These are phyloP conservation scores for Saksenaea vasiformis DNA, from an alignment of 371 early-diverging fungal genomes.

Conservation along the genomic window DNA sequence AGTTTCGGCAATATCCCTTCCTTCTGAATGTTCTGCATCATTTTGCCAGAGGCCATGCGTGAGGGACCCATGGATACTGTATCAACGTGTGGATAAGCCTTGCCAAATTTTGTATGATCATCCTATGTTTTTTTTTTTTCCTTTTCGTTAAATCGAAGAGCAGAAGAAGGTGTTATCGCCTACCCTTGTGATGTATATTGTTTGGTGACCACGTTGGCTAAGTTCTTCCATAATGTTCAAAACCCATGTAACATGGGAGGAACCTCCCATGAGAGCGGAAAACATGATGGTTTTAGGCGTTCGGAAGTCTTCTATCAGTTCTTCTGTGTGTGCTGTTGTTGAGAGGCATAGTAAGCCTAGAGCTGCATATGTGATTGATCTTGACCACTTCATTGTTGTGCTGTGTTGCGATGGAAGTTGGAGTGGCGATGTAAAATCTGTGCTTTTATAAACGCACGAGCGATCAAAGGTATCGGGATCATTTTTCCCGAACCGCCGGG, in stretches of 20 bases:
- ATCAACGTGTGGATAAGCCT: slow-evolving; percentile 16
- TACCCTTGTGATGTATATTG: slow-evolving; percentile 9
- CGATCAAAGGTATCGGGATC: neutral
- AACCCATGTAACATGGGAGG: slow-evolving; percentile 13
- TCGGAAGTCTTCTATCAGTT: neutral
- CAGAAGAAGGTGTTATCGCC: neutral
- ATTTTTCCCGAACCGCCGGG: neutral
- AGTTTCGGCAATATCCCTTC: neutral
- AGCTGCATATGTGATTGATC: neutral
- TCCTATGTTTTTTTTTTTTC: slow-evolving; percentile 15
- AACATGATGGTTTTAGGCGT: slow-evolving; percentile 13
- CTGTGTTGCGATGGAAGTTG: neutral
- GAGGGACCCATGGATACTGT: slow-evolving; percentile 13
- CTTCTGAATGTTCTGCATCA: neutral
- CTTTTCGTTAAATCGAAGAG: neutral
- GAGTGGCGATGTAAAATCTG: neutral
- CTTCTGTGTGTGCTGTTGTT: neutral
- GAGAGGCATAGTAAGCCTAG: neutral
- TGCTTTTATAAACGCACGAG: neutral
- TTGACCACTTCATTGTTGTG: neutral
- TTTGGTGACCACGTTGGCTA: slow-evolving; percentile 8
- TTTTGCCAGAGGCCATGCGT: neutral
- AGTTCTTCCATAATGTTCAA: slow-evolving; percentile 9
- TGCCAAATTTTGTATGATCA: slow-evolving; percentile 17
- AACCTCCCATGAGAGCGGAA: slow-evolving; percentile 6